phyloP scores from a whole-genome alignment of 495 filamentous ascomycete genomes.

The Penicillium tannophilum region DNA sequence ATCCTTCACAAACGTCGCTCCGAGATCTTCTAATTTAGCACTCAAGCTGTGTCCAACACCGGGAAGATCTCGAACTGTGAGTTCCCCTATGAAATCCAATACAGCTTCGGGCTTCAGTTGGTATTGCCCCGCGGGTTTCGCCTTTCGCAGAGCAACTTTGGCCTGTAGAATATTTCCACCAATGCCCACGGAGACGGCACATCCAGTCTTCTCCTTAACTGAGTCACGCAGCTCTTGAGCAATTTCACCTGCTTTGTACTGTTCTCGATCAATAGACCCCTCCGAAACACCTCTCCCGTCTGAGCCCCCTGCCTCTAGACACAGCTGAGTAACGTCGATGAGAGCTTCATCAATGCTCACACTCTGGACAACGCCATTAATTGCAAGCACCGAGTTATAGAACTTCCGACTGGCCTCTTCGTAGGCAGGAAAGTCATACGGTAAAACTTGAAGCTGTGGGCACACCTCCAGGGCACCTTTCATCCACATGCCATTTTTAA shows the following conservation, averaged over 20 bases:
- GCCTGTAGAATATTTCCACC: slow-evolving; percentile 88
- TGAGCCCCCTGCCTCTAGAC: slow-evolving; percentile 66
- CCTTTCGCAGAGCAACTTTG: slow-evolving; percentile 85
- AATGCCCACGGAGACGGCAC: slow-evolving; percentile 92
- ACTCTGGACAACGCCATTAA: slow-evolving; percentile 86
- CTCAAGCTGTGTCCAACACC: slow-evolving; percentile 87
- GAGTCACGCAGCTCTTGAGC: slow-evolving; percentile 64
- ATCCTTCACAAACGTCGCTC: slow-evolving; percentile 78
- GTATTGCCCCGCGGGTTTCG: slow-evolving; percentile 92
- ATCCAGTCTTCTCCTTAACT: slow-evolving; percentile 74
- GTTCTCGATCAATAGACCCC: slow-evolving; percentile 77
- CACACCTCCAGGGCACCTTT: slow-evolving; percentile 81
- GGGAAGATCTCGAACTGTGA: slow-evolving; percentile 79
- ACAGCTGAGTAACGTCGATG: slow-evolving; percentile 70
- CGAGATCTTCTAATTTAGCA: slow-evolving; percentile 83
- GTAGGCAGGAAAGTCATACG: slow-evolving; percentile 93
- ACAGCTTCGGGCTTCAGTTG: slow-evolving; percentile 80
- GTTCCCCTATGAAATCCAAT: slow-evolving; percentile 69
- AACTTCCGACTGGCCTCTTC: slow-evolving; percentile 89
- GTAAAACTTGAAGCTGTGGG: slow-evolving; percentile 79
- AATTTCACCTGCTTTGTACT: slow-evolving; percentile 76
- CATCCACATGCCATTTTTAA: slow-evolving; percentile 99
- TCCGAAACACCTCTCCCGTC: slow-evolving; percentile 69
- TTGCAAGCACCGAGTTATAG: slow-evolving; percentile 77
- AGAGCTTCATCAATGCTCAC: slow-evolving; percentile 96